phyloP scores from a whole-genome alignment of 1,284 basidiomycete genomes.

The Boletus mariae region DNA sequence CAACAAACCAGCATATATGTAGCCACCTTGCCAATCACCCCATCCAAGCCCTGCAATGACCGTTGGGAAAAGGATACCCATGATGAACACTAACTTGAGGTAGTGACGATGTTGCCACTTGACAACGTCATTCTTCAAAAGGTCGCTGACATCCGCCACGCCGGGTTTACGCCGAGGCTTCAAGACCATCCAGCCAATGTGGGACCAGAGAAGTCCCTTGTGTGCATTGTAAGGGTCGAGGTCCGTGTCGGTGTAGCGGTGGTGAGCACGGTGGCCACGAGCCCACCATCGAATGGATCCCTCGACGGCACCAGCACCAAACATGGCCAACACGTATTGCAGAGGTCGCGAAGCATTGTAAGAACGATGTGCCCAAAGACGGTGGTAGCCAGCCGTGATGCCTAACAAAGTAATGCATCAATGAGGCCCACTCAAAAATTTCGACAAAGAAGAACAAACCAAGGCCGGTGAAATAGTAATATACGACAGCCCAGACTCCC shows the following conservation, averaged over 20 bases:
- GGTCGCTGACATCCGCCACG: slow-evolving; percentile 84
- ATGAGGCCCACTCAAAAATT: background rate
- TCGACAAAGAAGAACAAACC: slow-evolving; percentile 39
- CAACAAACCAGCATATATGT: slow-evolving; percentile 81
- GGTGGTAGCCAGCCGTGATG: slow-evolving; percentile 83
- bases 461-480: slow-evolving; percentile 85
- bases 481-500: slow-evolving; percentile 64
- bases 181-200: slow-evolving; percentile 91
- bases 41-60: slow-evolving; percentile 75
- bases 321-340: slow-evolving; percentile 74
- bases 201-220: slow-evolving; percentile 76
- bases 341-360: slow-evolving; percentile 85
- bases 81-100: slow-evolving; percentile 63
- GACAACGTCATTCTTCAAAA: slow-evolving; percentile 74
- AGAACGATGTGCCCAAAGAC: slow-evolving; percentile 88
- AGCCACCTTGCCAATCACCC: slow-evolving; percentile 84
- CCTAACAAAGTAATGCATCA: slow-evolving; percentile 30
- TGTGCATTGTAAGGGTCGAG: slow-evolving; percentile 93
- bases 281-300: slow-evolving; percentile 95
- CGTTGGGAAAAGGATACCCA: slow-evolving; percentile 76
- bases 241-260: slow-evolving; percentile 93
- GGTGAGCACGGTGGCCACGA: slow-evolving; percentile 91
- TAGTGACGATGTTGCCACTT: slow-evolving; percentile 89
- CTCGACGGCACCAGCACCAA: slow-evolving; percentile 84
- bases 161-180: slow-evolving; percentile 87